phyloP scores from a whole-genome alignment of 371 early-diverging fungal genomes.

The Fennellomyces sp. region DNA sequence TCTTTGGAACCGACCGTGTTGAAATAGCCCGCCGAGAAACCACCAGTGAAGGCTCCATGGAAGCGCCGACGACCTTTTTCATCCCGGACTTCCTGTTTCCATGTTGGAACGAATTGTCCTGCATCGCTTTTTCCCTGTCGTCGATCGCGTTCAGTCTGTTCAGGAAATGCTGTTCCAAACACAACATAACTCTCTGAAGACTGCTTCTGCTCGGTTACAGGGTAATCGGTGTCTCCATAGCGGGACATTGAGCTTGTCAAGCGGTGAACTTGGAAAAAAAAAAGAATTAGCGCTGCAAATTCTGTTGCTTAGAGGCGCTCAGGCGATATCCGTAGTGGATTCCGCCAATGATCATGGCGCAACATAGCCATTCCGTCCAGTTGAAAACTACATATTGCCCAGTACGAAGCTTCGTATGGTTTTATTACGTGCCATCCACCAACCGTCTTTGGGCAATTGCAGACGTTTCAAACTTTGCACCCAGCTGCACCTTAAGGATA shows the following conservation, averaged over 20 bases:
- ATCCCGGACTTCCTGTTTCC: constrained; percentile 70
- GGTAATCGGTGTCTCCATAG: background rate
- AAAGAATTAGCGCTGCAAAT: background rate
- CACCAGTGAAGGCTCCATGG: constrained; percentile 96
- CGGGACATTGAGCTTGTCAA: constrained; percentile 1
- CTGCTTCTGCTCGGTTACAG: background rate
- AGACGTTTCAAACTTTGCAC: too few species aligned
- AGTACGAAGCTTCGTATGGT: too few species aligned
- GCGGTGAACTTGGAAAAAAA: background rate
- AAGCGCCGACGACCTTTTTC: constrained; percentile 86
- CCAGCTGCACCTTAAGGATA: too few species aligned
- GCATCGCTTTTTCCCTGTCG: constrained; percentile 44
- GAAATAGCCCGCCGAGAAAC: constrained; percentile 92
- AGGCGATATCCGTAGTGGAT: too few species aligned
- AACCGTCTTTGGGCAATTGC: too few species aligned
- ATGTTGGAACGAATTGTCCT: constrained; percentile 54
- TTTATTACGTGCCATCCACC: too few species aligned
- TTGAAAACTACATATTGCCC: too few species aligned
- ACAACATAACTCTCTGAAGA: constrained; percentile 37
- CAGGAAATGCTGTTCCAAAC: constrained; percentile 55
- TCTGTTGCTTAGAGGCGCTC: too few species aligned
- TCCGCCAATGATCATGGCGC: too few species aligned
- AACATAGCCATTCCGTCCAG: too few species aligned
- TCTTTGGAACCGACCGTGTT: constrained; percentile 96
- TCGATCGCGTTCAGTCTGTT: constrained; percentile 44